phyloP scores from a whole-genome alignment of 805 yeast species.

The Ogataea thermomethanolica region DNA sequence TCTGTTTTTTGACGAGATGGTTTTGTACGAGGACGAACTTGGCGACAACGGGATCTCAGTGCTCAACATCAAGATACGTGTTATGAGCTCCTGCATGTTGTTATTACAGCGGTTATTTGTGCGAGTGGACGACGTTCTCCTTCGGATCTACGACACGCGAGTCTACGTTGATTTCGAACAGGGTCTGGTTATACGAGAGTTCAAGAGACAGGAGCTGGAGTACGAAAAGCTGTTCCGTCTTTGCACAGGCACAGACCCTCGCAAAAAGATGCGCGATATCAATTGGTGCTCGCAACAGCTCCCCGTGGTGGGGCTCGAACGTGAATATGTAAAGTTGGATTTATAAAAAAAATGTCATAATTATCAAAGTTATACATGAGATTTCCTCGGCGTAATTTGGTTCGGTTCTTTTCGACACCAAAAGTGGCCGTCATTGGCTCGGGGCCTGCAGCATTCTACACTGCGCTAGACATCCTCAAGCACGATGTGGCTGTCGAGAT shows the following conservation, averaged over 20 bases:
- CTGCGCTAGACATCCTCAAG: slow-evolving; percentile 69
- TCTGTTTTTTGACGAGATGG: slow-evolving; percentile 82
- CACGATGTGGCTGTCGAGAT: slow-evolving; percentile 35
- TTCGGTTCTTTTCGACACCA: slow-evolving; percentile 10
- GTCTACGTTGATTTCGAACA: slow-evolving; percentile 73
- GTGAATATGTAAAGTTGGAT: slow-evolving; percentile 22
- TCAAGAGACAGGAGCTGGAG: slow-evolving; percentile 61
- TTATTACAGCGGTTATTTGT: slow-evolving; percentile 74
- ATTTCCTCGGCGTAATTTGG: not conserved
- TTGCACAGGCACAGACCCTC: slow-evolving; percentile 58
- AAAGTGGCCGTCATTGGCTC: slow-evolving; percentile 82
- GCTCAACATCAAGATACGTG: slow-evolving; percentile 75
- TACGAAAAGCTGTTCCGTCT: slow-evolving; percentile 45
- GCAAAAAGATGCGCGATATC: slow-evolving; percentile 69
- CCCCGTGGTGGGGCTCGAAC: slow-evolving; percentile 22
- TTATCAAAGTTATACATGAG: slow-evolving; percentile 2
- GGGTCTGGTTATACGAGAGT: slow-evolving; percentile 67
- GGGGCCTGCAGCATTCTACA: slow-evolving; percentile 96
- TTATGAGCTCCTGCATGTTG: slow-evolving; percentile 78
- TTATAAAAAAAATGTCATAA: slow-evolving; percentile 2
- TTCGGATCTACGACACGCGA: slow-evolving; percentile 82
- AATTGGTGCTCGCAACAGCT: slow-evolving; percentile 70
- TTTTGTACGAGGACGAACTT: slow-evolving; percentile 88
- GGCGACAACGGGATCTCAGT: slow-evolving; percentile 94
- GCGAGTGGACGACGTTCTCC: slow-evolving; percentile 85